These are phyloP conservation scores for Taiwanofungus camphoratus DNA, from an alignment of 1,284 basidiomycete genomes.

Conservation along the genomic window DNA sequence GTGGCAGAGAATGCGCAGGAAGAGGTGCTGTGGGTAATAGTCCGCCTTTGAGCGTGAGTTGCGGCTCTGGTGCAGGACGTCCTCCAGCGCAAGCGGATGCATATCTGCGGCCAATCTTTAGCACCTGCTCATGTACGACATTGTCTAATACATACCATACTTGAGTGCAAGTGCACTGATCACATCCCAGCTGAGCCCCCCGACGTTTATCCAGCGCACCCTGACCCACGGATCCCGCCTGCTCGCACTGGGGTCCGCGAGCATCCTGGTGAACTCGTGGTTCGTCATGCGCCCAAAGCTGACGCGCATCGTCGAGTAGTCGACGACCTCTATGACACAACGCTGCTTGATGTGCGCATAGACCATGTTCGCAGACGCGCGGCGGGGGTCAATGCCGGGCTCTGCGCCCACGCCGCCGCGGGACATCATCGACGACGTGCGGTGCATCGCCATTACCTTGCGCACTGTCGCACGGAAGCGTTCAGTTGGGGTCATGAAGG, in stretches of 20 bases:
- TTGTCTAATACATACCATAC: slow-evolving; percentile 38
- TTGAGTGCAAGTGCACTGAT: slow-evolving; percentile 57
- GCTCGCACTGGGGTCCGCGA: slow-evolving; percentile 37
- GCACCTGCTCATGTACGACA: not conserved
- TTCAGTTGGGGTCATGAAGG: slow-evolving; percentile 33
- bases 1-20: slow-evolving; percentile 61
- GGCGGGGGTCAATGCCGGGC: slow-evolving; percentile 56
- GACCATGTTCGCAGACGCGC: slow-evolving; percentile 40
- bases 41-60: slow-evolving; percentile 61
- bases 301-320: slow-evolving; percentile 52
- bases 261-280: slow-evolving; percentile 44
- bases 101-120: slow-evolving; percentile 37
- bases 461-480: slow-evolving; percentile 45
- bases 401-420: slow-evolving; percentile 46
- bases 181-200: slow-evolving; percentile 68
- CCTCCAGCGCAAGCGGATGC: slow-evolving; percentile 66
- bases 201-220: slow-evolving; percentile 69
- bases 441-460: slow-evolving; percentile 52
- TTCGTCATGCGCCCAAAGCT: slow-evolving; percentile 51
- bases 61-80: slow-evolving; percentile 52
- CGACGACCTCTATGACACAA: slow-evolving; percentile 57
- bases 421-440: slow-evolving; percentile 39
- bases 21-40: slow-evolving; percentile 62
- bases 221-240: slow-evolving; percentile 48
- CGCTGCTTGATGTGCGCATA: slow-evolving; percentile 49